phyloP scores from a whole-genome alignment of 2,329 filamentous ascomycete species.

The Neopestalotiopsis sp. region DNA sequence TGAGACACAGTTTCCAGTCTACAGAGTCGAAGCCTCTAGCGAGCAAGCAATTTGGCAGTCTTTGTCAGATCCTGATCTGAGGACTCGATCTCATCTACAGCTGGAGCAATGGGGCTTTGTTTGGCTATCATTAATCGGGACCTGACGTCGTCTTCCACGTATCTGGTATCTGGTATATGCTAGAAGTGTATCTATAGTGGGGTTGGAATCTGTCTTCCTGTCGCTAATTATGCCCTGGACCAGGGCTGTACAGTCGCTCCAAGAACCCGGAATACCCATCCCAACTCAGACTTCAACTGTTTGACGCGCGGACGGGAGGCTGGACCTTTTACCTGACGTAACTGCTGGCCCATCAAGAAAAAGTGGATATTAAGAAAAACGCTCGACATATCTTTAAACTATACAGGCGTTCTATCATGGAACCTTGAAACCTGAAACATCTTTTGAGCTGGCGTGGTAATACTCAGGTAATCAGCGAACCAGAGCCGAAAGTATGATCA shows the following conservation, averaged over 20 bases:
- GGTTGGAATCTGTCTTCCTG: neutral
- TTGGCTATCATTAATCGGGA: neutral
- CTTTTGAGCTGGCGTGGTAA: neutral
- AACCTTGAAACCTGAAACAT: neutral
- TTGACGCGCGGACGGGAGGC: constrained; percentile 9
- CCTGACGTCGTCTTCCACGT: neutral
- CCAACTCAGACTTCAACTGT: constrained; percentile 2
- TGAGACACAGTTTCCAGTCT: neutral
- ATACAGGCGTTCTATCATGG: neutral
- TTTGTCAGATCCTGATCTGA: neutral
- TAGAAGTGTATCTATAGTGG: neutral
- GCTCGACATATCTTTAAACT: neutral
- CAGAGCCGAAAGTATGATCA: too few relatives aligned
- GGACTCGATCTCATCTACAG: neutral
- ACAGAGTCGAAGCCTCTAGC: neutral
- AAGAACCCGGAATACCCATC: neutral
- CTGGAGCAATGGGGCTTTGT: neutral
- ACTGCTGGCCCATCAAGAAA: neutral
- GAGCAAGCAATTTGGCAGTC: too few relatives aligned
- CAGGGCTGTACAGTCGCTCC: constrained; percentile 7
- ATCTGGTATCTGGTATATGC: neutral
- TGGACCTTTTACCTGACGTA: constrained; percentile 8
- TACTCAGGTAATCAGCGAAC: neutral
- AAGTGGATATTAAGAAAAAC: neutral
- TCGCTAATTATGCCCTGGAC: neutral